phyloP scores from a whole-genome alignment of 2,329 filamentous ascomycete genomes.

The Aspergillus candidus region DNA sequence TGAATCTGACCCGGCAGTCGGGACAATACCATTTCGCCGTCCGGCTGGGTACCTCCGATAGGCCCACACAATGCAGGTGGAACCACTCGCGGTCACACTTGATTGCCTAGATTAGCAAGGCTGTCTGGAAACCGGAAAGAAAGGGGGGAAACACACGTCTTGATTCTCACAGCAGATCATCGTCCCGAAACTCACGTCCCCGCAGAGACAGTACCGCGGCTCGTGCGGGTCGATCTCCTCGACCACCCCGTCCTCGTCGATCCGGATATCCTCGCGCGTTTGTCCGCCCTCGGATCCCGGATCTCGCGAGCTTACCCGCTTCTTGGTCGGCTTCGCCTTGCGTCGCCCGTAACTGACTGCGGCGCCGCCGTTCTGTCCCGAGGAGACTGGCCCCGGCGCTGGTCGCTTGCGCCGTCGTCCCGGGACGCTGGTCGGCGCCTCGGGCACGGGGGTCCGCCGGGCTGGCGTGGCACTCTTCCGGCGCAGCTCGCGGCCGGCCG shows the following conservation, averaged over 20 bases:
- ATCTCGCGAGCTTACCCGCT: slow-evolving; percentile 35
- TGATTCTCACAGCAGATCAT: slow-evolving; percentile 63
- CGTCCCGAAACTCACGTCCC: slow-evolving; percentile 57
- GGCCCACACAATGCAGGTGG: slow-evolving; percentile 55
- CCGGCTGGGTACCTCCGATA: slow-evolving; percentile 54
- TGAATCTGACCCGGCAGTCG: slow-evolving; percentile 50
- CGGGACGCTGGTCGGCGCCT: slow-evolving; percentile 26
- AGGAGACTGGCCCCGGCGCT: slow-evolving; percentile 54
- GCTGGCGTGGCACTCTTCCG: slow-evolving; percentile 40
- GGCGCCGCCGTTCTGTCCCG: slow-evolving; percentile 53
- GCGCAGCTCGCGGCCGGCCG: slow-evolving; percentile 29
- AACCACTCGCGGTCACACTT: slow-evolving; percentile 65
- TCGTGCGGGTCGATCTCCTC: slow-evolving; percentile 56
- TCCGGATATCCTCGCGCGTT: slow-evolving; percentile 33
- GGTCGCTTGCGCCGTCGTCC: slow-evolving; percentile 52
- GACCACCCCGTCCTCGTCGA: slow-evolving; percentile 44
- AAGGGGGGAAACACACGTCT: slow-evolving; percentile 38
- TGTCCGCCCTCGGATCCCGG: slow-evolving; percentile 25
- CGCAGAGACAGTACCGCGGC: slow-evolving; percentile 58
- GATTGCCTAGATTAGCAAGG: slow-evolving; percentile 11
- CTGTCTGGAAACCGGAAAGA: background rate
- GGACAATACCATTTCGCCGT: slow-evolving; percentile 62
- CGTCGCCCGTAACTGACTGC: slow-evolving; percentile 57
- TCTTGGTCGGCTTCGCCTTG: slow-evolving; percentile 48
- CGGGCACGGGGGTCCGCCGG: slow-evolving; percentile 36